Evolutionary conservation across 208 protist genomes (phyloP), one percentile per base, ranked within the genome.

Genomic region (Wallacemonas sp.): DNA sequence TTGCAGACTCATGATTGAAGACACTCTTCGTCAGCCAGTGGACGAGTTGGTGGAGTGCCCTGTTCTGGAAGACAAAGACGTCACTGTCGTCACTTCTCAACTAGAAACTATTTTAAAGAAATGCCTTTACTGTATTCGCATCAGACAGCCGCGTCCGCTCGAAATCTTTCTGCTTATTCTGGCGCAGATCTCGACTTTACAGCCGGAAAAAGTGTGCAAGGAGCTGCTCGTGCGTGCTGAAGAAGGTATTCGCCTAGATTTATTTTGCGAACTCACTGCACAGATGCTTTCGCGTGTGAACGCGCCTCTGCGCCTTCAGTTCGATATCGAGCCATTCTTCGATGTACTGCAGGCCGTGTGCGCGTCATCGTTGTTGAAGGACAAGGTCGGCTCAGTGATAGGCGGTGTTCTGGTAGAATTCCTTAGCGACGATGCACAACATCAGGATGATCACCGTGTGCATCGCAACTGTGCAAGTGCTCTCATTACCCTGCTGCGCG

Each of bases 401-500:
- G 70, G 80, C 11, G 36, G 45, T 26, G 44, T 75, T 24, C 63
- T 95, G 4, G 54, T 95, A 28, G 66, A 54, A 44, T 93, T 86
- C 70, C 68, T 95, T 54, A 36, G 26, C 19, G 74, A 86, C 31
- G 53, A 55, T 9, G 71, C 72, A 12, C 63, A 82, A 49, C 77
- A 83, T 38, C 70, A 68, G 15, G 86, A 92, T 46, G 90, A 93
- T 59, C 90, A 90, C 63, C 82, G 86, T 15, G 75, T 91, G 24
- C 62, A 70, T 41, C 84, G 90, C 59, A 72, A 68, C 68, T 90
- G 84, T 60, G 86, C 86, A 27, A 90, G 86, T 60, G 65, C 82
- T 2, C 55, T 95, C 39, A 95, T 95, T 41, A 84, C 86, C 0
- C 76, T 95, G 14, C 65, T 93, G 49, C 86, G 86, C 14, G 82